Conservation (phyloP, 805 yeast genomes). For the Candida nitratophila region DNA sequence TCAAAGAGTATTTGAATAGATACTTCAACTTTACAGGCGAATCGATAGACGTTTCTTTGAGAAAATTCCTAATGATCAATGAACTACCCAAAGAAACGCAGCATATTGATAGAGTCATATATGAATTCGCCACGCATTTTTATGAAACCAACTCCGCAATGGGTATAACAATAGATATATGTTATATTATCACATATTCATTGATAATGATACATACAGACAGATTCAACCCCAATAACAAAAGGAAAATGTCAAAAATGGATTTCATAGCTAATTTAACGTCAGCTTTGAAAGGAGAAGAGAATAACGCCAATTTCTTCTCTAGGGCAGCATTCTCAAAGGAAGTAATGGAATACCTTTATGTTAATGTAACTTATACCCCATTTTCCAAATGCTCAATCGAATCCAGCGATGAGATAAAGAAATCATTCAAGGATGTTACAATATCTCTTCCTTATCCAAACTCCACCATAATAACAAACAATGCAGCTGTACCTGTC, state of each 20-base stretch:
- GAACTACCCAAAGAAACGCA: conserved; percentile 68
- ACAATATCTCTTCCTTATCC: conserved; percentile 21
- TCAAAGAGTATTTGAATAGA: conserved; percentile 20
- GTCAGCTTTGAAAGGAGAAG: conserved; percentile 18
- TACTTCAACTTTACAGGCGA: conserved; percentile 43
- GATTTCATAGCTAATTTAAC: conserved; percentile 46
- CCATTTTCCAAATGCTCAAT: conserved; percentile 41
- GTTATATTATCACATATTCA: conserved; percentile 58
- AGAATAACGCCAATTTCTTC: conserved; percentile 8
- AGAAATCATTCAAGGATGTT: conserved; percentile 12
- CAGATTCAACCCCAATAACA: conserved; percentile 59
- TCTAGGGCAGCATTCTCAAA: conserved; percentile 19
- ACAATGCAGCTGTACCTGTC: conserved; percentile 5
- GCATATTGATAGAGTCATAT: conserved; percentile 65
- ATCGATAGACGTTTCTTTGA: conserved; percentile 60
- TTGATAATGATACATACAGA: conserved; percentile 71
- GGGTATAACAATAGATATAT: conserved; percentile 39
- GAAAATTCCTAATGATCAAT: conserved; percentile 50
- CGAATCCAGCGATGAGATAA: conserved; percentile 16
- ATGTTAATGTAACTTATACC: conserved; percentile 56
- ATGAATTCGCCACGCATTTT: conserved; percentile 49
- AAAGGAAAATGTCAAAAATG: conserved; percentile 55
- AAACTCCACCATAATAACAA: conserved; percentile 12
- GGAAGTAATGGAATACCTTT: conserved; percentile 48
- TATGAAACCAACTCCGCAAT: conserved; percentile 32